Percentiles rank a stretch among this genome's conserved stretches.
These are phyloP conservation scores for Suillus americanus DNA, from an alignment of 768 basidiomycete genomes.

Conservation along the genomic window DNA sequence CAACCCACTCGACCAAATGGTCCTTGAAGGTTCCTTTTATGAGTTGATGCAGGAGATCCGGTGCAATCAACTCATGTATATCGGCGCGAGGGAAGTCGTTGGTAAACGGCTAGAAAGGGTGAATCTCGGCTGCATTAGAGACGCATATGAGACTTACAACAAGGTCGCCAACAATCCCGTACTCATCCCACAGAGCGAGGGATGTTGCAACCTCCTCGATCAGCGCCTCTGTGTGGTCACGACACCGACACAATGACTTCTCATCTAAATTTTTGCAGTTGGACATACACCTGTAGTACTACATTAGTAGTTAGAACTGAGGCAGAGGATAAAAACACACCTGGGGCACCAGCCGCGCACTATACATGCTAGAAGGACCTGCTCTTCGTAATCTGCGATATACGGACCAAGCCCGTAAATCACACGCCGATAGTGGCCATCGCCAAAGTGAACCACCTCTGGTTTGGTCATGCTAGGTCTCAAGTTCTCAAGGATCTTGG, in stretches of 20 bases:
- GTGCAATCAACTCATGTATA: background rate
- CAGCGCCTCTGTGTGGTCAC: slow-evolving; percentile 20
- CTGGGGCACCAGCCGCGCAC: slow-evolving; percentile 36
- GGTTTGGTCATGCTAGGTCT: slow-evolving; percentile 28
- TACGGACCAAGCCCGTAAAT: slow-evolving; percentile 37
- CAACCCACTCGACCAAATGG: background rate
- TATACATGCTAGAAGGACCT: slow-evolving; percentile 31
- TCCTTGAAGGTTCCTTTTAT: background rate
- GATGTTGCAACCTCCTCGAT: slow-evolving; percentile 9
- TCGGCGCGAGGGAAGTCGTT: background rate
- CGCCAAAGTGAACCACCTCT: slow-evolving; percentile 23
- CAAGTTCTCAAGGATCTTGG: slow-evolving; percentile 24
- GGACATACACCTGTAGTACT: too few relatives aligned
- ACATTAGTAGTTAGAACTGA: too few relatives aligned
- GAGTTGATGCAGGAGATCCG: background rate
- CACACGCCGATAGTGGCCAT: slow-evolving; percentile 29
- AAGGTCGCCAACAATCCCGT: background rate
- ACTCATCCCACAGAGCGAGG: background rate
- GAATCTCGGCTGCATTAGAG: too few relatives aligned
- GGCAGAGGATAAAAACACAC: too few relatives aligned
- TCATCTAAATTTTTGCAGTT: slow-evolving; percentile 22
- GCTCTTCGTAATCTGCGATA: slow-evolving; percentile 43
- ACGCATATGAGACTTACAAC: too few relatives aligned
- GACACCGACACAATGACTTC: slow-evolving; percentile 9
- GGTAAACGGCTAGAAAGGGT: background rate